Percentiles rank a stretch among this genome's conserved stretches.
Evolutionary conservation across 805 yeast genomes (phyloP).

Genomic region (Teunomyces funiuensis): DNA sequence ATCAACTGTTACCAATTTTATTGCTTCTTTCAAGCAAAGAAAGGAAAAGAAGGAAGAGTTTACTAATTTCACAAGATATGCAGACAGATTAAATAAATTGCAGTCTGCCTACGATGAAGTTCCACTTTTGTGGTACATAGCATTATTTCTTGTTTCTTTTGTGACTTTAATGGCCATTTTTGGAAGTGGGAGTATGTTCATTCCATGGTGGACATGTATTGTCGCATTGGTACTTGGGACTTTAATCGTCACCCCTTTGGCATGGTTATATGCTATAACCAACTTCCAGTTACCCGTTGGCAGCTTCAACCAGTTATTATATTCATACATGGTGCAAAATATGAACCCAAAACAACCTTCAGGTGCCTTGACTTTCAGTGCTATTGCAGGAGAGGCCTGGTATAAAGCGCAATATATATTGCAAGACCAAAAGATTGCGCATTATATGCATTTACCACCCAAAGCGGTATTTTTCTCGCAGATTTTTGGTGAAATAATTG

Average conservation of each 20-base stretch:
- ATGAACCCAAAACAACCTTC: constrained; percentile 17
- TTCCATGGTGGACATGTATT: constrained; percentile 20
- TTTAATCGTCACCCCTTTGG: constrained; percentile 25
- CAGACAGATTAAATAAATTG: constrained; percentile 44
- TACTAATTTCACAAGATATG: constrained; percentile 20
- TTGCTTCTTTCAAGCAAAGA: constrained; percentile 8
- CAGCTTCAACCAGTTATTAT: constrained; percentile 24
- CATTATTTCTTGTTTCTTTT: constrained; percentile 36
- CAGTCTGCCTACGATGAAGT: constrained; percentile 40
- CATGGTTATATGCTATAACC: constrained; percentile 26
- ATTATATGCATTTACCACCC: constrained; percentile 27
- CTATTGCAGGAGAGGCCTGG: constrained; percentile 28
- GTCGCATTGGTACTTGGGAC: constrained; percentile 23
- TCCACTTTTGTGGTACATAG: constrained; percentile 42
- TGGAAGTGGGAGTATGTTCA: constrained; percentile 27
- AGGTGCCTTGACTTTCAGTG: constrained; percentile 24
- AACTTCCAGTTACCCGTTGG: constrained; percentile 28
- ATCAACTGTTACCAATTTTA: constrained; percentile 9
- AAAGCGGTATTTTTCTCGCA: constrained; percentile 22
- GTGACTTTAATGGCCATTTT: constrained; percentile 31
- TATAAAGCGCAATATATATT: constrained; percentile 24
- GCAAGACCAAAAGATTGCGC: constrained; percentile 24
- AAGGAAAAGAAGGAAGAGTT: constrained; percentile 7
- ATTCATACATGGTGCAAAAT: constrained; percentile 19
- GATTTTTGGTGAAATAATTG: constrained; percentile 23